These are phyloP conservation scores for Leccinum variicolor DNA, from an alignment of 768 basidiomycete genomes.

Conservation along the genomic window DNA sequence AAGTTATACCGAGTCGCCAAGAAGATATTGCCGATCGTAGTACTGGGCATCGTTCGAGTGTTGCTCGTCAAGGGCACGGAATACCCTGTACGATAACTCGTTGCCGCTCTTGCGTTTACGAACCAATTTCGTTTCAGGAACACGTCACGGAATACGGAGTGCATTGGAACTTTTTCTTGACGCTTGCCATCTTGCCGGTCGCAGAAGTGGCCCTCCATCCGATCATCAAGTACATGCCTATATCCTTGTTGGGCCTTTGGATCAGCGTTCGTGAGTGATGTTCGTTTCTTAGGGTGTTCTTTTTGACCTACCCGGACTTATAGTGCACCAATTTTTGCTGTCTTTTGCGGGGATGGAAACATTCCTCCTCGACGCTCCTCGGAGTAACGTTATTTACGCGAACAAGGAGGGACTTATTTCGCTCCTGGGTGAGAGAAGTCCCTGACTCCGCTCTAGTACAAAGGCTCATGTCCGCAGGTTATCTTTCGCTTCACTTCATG, in stretches of 20 bases:
- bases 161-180: constrained; percentile 99
- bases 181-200: constrained; percentile 76
- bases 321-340: constrained; percentile 73
- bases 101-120: not conserved
- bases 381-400: constrained; percentile 60
- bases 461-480: constrained; percentile 48
- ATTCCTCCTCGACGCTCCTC: constrained; percentile 64
- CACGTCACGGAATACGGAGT: constrained; percentile 94
- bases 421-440: constrained; percentile 50
- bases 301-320: not conserved
- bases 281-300: not conserved
- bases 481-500: constrained; percentile 84
- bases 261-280: constrained; percentile 55
- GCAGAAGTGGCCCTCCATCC: constrained; percentile 70
- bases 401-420: constrained; percentile 95
- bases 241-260: constrained; percentile 59
- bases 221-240: constrained; percentile 51
- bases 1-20: constrained; percentile 51
- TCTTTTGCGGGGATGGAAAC: constrained; percentile 51
- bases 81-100: constrained; percentile 70
- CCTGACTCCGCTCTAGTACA: not conserved
- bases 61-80: constrained; percentile 88
- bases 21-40: constrained; percentile 64
- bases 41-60: constrained; percentile 74
- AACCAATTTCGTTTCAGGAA: constrained; percentile 51